Evolutionary conservation across 2,329 filamentous ascomycete species (phyloP).

Genomic region (Venturia oleaginea): DNA sequence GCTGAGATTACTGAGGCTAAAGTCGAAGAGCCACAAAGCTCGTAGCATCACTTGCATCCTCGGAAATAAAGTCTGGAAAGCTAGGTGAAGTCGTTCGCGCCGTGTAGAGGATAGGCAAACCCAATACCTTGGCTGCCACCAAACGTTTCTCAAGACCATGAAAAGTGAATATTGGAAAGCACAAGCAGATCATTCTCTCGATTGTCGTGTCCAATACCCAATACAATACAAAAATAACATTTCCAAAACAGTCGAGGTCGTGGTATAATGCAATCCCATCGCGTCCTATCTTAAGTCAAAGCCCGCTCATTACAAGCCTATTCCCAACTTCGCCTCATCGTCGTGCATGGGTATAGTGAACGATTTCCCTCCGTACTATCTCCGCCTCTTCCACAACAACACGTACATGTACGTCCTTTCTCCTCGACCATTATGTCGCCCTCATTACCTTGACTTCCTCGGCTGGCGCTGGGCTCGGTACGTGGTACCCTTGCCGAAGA

Average conservation of each 20-base stretch:
- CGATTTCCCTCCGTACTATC: not conserved
- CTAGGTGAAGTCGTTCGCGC: no score
- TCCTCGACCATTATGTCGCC: not conserved
- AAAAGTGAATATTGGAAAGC: no score
- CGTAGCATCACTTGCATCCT: not conserved
- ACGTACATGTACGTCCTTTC: not conserved
- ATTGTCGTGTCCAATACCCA: not conserved
- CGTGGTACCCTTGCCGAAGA: not conserved
- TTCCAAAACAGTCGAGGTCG: not conserved
- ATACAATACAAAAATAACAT: not conserved
- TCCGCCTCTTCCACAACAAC: not conserved
- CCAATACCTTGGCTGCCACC: no score
- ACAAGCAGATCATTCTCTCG: no score
- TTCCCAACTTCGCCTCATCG: not conserved
- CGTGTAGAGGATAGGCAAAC: no score
- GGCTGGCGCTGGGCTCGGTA: not conserved
- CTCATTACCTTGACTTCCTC: not conserved
- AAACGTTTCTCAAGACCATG: no score
- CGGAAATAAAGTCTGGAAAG: not conserved
- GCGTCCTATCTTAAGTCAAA: not conserved
- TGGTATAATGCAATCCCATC: not conserved
- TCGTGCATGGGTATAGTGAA: not conserved
- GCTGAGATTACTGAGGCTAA: not conserved
- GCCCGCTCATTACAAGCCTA: no score
- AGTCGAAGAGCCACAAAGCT: not conserved